phyloP scores from a whole-genome alignment of 2,329 filamentous ascomycete species.

The Colletotrichum gigasporum region DNA sequence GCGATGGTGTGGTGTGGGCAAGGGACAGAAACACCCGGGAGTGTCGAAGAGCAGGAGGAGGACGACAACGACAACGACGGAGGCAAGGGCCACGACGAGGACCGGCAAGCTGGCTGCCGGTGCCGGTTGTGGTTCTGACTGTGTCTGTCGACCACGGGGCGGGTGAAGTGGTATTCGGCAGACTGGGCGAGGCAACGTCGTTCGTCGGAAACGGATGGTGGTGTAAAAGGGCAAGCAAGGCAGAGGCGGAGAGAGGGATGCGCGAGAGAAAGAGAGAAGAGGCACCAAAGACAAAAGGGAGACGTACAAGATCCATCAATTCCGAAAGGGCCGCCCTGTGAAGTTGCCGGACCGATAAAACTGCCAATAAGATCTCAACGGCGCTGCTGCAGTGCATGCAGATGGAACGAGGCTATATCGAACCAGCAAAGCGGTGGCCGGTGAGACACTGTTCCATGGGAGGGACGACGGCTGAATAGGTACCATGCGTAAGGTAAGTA shows the following conservation, averaged over 20 bases:
- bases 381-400: constrained; percentile 20
- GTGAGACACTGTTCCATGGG: background rate
- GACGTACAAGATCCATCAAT: constrained; percentile 20
- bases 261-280: background rate
- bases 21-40: background rate
- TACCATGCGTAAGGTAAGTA: background rate
- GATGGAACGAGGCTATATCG: constrained; percentile 27
- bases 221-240: too few relatives aligned
- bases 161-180: constrained; percentile 2
- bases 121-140: background rate
- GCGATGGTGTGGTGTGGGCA: background rate
- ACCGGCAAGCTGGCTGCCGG: background rate
- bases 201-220: too few relatives aligned
- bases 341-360: background rate
- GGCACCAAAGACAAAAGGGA: background rate
- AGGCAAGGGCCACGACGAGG: background rate
- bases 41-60: background rate
- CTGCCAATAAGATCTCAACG: constrained; percentile 22
- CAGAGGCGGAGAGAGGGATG: background rate
- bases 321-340: constrained; percentile 6
- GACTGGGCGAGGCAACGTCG: background rate
- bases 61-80: background rate
- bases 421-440: constrained; percentile 7
- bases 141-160: background rate
- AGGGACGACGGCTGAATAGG: background rate